These are phyloP conservation scores for Scytalidium lignicola DNA, from an alignment of 2,329 filamentous ascomycete genomes.

Conservation along the genomic window DNA sequence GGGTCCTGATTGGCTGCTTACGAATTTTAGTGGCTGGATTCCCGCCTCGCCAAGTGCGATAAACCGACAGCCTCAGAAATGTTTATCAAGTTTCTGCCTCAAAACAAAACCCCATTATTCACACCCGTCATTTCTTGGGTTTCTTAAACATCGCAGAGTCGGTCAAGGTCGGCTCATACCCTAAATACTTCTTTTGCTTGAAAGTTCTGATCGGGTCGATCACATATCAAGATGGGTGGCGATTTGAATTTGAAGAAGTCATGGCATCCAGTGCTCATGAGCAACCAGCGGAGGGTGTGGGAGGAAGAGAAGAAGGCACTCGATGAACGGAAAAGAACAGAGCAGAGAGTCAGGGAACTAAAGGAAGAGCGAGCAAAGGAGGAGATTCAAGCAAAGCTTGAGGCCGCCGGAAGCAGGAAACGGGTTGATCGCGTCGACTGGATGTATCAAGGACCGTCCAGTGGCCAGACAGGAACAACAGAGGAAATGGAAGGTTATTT, in stretches of 20 bases:
- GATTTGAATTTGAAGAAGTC: constrained; percentile 94
- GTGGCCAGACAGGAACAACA: constrained; percentile 66
- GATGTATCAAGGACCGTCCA: constrained; percentile 91
- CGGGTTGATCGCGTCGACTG: constrained; percentile 84
- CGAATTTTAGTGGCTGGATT: neutral
- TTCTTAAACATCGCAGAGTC: neutral
- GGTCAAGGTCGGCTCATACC: neutral
- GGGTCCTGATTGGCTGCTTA: neutral
- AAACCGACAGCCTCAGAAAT: neutral
- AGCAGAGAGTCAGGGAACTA: constrained; percentile 86
- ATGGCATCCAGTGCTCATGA: constrained; percentile 87
- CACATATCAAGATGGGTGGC: constrained; percentile 68
- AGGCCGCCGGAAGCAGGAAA: constrained; percentile 79
- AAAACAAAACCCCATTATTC: too few species aligned
- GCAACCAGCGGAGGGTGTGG: constrained; percentile 88
- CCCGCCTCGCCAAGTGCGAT: neutral
- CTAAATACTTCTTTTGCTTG: neutral
- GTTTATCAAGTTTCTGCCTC: neutral
- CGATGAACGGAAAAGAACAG: constrained; percentile 89
- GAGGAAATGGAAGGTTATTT: constrained; percentile 95
- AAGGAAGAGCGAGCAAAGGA: constrained; percentile 91
- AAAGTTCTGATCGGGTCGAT: neutral
- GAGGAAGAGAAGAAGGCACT: constrained; percentile 88
- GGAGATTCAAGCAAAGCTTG: constrained; percentile 84
- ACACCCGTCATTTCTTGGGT: too few species aligned